Percentiles rank a stretch among this genome's conserved stretches.
Evolutionary conservation across 2,329 filamentous ascomycete genomes (phyloP).

Genomic region (Ophiostoma montium): DNA sequence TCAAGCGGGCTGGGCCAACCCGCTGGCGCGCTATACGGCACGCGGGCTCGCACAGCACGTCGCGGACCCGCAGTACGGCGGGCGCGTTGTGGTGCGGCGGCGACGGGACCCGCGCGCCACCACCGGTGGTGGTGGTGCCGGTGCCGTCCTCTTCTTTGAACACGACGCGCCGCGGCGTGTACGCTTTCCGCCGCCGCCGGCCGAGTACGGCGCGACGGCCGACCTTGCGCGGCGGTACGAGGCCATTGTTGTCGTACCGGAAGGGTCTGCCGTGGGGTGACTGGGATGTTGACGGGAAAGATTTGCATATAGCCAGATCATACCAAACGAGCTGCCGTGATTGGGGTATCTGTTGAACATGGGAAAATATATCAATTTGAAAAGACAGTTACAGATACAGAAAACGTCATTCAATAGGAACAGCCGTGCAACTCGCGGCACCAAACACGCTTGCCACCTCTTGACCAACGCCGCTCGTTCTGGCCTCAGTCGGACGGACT

Average conservation of each 20-base stretch:
- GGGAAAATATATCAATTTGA: no score
- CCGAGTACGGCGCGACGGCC: conserved; percentile 10
- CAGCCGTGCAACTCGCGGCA: no score
- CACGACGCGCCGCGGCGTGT: conserved; percentile 10
- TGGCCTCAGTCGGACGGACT: no score
- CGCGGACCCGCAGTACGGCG: conserved; percentile 8
- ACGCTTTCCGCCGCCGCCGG: conserved; percentile 9
- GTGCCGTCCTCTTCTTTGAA: conserved; percentile 6
- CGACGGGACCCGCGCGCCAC: conserved; percentile 1
- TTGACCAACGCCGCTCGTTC: no score
- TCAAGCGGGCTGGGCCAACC: conserved; percentile 12
- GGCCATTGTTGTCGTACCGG: conserved; percentile 3
- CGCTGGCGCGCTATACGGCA: conserved; percentile 10
- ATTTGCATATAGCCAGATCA: no score
- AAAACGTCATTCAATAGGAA: no score
- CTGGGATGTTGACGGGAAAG: no score
- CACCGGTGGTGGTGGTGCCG: no score
- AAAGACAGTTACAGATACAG: no score
- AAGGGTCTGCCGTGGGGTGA: neutral
- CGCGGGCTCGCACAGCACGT: conserved; percentile 10
- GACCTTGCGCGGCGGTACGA: conserved; percentile 11
- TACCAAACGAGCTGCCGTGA: no score
- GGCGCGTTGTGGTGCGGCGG: conserved; percentile 11
- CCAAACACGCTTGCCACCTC: no score
- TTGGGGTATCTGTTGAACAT: no score